Evolutionary conservation across 2,329 filamentous ascomycete genomes (phyloP).

Genomic region (Hypoxylon sp.): DNA sequence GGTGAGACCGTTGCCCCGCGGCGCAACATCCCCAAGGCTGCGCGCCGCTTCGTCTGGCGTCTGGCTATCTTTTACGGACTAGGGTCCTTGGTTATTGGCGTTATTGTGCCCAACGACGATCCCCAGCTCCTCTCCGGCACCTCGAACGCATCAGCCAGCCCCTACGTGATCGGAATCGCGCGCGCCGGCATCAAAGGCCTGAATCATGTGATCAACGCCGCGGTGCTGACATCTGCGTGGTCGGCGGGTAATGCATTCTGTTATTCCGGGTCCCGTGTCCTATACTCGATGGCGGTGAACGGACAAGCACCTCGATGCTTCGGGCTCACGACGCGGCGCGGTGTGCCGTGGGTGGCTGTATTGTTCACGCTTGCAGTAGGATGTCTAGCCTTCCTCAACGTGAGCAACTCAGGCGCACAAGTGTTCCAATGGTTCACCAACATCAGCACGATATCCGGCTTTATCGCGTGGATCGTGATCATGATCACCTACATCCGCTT

Average conservation of each 20-base stretch:
- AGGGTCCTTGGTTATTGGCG: conserved; percentile 72
- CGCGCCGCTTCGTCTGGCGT: conserved; percentile 72
- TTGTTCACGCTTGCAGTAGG: conserved; percentile 72
- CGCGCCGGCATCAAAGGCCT: conserved; percentile 74
- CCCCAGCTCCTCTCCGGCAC: conserved; percentile 69
- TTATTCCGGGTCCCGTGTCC: conserved; percentile 77
- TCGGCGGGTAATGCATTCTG: conserved; percentile 73
- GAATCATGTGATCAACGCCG: conserved; percentile 77
- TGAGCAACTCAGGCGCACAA: conserved; percentile 71
- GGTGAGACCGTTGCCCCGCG: conserved; percentile 76
- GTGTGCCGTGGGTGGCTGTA: conserved; percentile 72
- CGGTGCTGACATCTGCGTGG: conserved; percentile 76
- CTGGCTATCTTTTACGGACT: conserved; percentile 75
- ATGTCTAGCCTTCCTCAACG: conserved; percentile 78
- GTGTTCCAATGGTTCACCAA: conserved; percentile 82
- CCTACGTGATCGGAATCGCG: conserved; percentile 77
- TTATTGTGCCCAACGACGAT: conserved; percentile 76
- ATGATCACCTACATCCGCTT: conserved; percentile 73
- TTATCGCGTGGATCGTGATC: conserved; percentile 73
- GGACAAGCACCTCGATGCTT: conserved; percentile 76
- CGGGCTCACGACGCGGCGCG: conserved; percentile 70
- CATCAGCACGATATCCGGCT: conserved; percentile 74
- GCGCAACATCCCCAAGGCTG: conserved; percentile 76
- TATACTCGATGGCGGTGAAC: conserved; percentile 77
- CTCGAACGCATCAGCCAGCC: conserved; percentile 72